phyloP scores from a whole-genome alignment of 495 filamentous ascomycete species.

The Parmelia sp. region DNA sequence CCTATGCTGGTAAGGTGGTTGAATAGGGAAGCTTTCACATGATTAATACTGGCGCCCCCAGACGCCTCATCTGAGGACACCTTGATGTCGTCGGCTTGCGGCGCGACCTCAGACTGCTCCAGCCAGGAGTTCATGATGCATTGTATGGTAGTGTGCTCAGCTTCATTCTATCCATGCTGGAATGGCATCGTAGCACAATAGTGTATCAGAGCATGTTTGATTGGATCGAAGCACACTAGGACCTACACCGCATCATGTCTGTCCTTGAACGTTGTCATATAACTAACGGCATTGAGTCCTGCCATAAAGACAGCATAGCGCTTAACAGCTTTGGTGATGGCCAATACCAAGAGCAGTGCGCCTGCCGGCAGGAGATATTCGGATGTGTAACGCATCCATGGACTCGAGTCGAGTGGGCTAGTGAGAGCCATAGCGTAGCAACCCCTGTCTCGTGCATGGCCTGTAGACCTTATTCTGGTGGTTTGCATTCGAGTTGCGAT shows the following conservation, averaged over 20 bases:
- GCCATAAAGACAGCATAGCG: neutral
- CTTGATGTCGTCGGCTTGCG: neutral
- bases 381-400: neutral
- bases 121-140: neutral
- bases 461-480: neutral
- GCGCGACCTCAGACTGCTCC: neutral
- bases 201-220: neutral
- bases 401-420: neutral
- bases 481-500: neutral
- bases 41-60: neutral
- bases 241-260: neutral
- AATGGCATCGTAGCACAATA: neutral
- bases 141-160: no score
- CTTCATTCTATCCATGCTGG: neutral
- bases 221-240: neutral
- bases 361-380: neutral
- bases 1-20: neutral
- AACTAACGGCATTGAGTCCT: neutral
- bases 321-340: neutral
- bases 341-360: neutral
- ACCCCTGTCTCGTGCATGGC: neutral
- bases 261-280: neutral
- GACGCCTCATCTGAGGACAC: neutral
- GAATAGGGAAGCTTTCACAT: neutral
- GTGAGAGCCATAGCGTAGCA: neutral